These are phyloP conservation scores for Citrullus colocynthis DNA, from an alignment of 306 rosid genomes.

Conservation along the genomic window DNA sequence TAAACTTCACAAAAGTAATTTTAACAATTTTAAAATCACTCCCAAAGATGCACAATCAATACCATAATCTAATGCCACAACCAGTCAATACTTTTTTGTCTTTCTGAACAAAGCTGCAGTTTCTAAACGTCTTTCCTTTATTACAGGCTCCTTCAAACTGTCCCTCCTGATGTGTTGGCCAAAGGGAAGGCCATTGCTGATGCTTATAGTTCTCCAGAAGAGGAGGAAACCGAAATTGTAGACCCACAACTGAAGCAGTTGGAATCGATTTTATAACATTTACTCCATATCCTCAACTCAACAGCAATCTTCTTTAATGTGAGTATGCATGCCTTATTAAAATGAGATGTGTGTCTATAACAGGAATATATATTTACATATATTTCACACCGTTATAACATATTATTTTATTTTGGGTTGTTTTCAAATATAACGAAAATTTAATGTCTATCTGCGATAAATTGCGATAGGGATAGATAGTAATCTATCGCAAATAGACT, in stretches of 20 bases:
- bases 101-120: not conserved
- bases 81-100: not conserved
- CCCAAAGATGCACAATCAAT: not conserved
- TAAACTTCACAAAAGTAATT: no score
- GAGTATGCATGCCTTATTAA: not conserved
- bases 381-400: not conserved
- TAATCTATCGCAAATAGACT: no score
- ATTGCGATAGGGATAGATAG: no score
- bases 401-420: not conserved
- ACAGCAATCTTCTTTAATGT: not conserved
- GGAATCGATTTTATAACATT: constrained; percentile 50
- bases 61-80: not conserved
- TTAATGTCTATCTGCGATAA: no score
- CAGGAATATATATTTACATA: not conserved
- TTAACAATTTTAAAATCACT: no score
- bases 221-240: constrained; percentile 23
- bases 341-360: not conserved
- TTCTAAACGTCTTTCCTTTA: constrained; percentile 17
- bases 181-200: constrained; percentile 72
- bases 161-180: constrained; percentile 61
- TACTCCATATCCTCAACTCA: not conserved
- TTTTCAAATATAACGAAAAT: no score
- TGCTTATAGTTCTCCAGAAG: constrained; percentile 44
- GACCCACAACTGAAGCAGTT: constrained; percentile 61
- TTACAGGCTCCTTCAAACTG: constrained; percentile 81